Conservation (phyloP, 768 basidiomycete species). For the Pleurotus tuoliensis region DNA sequence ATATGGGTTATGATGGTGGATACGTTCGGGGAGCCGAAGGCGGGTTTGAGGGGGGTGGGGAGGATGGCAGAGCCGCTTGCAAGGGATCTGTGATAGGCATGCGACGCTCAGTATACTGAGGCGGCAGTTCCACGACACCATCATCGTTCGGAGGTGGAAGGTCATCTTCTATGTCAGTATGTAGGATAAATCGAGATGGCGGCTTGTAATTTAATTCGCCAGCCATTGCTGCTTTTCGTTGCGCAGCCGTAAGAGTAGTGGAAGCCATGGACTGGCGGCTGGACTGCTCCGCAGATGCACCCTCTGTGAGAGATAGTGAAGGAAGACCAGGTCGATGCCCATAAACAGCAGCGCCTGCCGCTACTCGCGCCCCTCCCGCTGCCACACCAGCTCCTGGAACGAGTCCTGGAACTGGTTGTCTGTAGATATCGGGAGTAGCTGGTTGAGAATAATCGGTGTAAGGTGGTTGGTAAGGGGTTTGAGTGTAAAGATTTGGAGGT, state of each 20-base stretch:
- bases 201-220: slow-evolving; percentile 33
- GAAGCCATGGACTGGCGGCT: slow-evolving; percentile 8
- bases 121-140: slow-evolving; percentile 12
- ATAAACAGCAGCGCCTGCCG: background rate
- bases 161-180: slow-evolving; percentile 14
- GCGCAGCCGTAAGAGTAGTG: slow-evolving; percentile 32
- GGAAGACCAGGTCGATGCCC: background rate
- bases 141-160: slow-evolving; percentile 8
- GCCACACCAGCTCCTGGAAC: background rate
- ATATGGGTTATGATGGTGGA: too few species aligned
- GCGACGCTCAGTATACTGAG: slow-evolving; percentile 12
- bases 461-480: slow-evolving; percentile 10
- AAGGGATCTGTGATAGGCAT: background rate
- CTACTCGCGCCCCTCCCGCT: background rate
- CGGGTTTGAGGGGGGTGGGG: background rate
- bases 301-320: slow-evolving; percentile 2
- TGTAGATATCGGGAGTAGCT: background rate
- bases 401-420: background rate
- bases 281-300: background rate
- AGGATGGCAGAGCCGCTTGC: background rate
- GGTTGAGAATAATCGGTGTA: background rate
- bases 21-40: background rate
- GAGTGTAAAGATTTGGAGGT: background rate
- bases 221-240: slow-evolving; percentile 56
- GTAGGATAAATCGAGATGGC: slow-evolving; percentile 11